Percentiles rank a stretch among this genome's conserved stretches.
phyloP scores from a whole-genome alignment of 352 stramenopile genomes.

The Globisporangium cystogenes region DNA sequence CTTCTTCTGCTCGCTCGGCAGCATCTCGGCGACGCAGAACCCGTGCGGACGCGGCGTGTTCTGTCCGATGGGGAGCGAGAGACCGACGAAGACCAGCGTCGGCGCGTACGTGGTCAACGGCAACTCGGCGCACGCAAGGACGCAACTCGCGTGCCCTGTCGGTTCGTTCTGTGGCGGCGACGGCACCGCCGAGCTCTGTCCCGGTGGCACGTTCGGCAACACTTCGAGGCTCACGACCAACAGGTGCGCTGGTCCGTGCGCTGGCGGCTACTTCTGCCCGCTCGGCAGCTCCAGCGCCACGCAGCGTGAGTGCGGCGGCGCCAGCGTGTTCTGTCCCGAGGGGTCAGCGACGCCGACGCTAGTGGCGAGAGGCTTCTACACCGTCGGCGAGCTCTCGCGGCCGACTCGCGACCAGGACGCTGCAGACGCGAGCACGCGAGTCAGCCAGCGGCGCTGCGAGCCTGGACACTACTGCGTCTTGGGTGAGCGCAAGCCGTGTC shows the following conservation, averaged over 20 bases:
- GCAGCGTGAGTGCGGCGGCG: conserved; percentile 37
- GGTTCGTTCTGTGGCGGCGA: conserved; percentile 49
- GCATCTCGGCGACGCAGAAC: conserved; percentile 30
- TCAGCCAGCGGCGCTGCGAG: conserved; percentile 42
- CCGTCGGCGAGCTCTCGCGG: conserved; percentile 15
- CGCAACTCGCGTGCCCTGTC: conserved; percentile 20
- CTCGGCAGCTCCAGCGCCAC: conserved; percentile 32
- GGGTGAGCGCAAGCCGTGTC: conserved; percentile 59
- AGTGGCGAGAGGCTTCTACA: conserved; percentile 49
- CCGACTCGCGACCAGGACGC: conserved; percentile 14
- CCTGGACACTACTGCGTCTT: conserved; percentile 63
- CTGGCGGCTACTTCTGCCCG: conserved; percentile 54
- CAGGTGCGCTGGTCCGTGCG: conserved; percentile 44
- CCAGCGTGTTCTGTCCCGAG: conserved; percentile 53
- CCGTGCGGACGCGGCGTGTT: conserved; percentile 28
- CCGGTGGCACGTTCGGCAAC: conserved; percentile 59
- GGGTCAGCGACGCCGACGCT: conserved; percentile 36
- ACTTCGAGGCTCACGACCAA: conserved; percentile 24
- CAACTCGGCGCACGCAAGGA: conserved; percentile 10
- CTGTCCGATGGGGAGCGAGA: conserved; percentile 32
- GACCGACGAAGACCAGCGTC: conserved; percentile 9
- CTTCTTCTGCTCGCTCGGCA: conserved; percentile 57
- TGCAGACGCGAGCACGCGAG: conserved; percentile 35
- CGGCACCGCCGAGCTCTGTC: conserved; percentile 32
- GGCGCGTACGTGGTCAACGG: conserved; percentile 38